Conservation (phyloP, 2,329 filamentous ascomycete genomes). For the Aspergillus pseudonomiae region DNA sequence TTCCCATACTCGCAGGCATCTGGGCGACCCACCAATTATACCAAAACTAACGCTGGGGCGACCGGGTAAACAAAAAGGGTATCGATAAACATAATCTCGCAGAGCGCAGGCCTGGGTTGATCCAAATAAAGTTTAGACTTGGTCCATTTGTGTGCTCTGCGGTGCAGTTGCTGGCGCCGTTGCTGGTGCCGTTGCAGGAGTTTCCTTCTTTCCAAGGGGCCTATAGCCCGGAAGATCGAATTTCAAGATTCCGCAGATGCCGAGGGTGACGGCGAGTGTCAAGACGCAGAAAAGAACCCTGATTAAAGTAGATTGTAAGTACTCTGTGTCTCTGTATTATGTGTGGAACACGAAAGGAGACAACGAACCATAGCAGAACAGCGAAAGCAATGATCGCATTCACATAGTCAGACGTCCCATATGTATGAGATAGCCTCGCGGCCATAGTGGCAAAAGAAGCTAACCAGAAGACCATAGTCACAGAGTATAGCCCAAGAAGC, state of each 20-base stretch:
- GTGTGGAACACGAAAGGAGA: too few species aligned
- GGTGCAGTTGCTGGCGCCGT: background rate
- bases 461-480: background rate
- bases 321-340: background rate
- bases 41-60: background rate
- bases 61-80: background rate
- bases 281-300: background rate
- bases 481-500: background rate
- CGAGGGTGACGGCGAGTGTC: background rate
- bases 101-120: fast-evolving
- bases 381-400: background rate
- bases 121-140: background rate
- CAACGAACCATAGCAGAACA: background rate
- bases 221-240: background rate
- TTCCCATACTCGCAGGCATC: background rate
- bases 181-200: background rate
- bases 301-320: too few species aligned
- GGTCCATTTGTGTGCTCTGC: background rate
- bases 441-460: background rate
- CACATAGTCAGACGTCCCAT: background rate
- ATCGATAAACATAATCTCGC: background rate
- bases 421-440: background rate
- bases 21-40: background rate
- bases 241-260: background rate
- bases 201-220: background rate